Evolutionary conservation across 805 yeast genomes (phyloP), one percentile per base, ranked within the genome.

Genomic region (Pichia deserticola): DNA sequence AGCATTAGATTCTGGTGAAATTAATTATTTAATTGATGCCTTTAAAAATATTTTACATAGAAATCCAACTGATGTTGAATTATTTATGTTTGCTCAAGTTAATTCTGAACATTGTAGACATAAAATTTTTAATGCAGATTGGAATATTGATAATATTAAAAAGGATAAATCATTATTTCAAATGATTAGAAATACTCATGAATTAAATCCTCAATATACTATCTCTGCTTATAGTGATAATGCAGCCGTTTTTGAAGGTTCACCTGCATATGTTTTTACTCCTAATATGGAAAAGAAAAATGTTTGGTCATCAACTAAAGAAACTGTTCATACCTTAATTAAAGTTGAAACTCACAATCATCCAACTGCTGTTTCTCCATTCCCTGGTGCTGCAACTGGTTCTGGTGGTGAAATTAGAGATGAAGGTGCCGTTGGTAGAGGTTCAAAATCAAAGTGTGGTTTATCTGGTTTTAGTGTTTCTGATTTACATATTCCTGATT

Each of bases 331-430:
- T 56, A 88, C 95, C 62, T 73, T 93, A 58, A 87, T 90, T 63
- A 93, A 93, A 68, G 99, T 93, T 47, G 99, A 93, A 71, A 93
- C 99, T 29, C 99, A 93, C 69, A 93, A 93, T 72, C 99, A 93
- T 68, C 99, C 99, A 49, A 93, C 99, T 29, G 99, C 99, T 1
- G 97, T 93, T 5, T 92, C 98, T 28, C 99, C 99, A 39, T 93
- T 89, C 71, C 90, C 99, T 4, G 99, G 99, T 68, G 99, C 99
- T 34, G 96, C 99, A 40, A 93, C 99, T 12, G 99, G 99, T 55
- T 90, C 98, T 10, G 99, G 99, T 67, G 99, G 99, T 74, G 99
- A 93, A 71, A 93, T 93, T 62, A 87, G 99, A 77, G 99, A 93
- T 69, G 99, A 93, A 73, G 99, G 97, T 72, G 99, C 99, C 33